A percentile compares a stretch with the other conserved stretches of the same genome.
These are phyloP conservation scores for Nothophoma quercina DNA, from an alignment of 2,329 filamentous ascomycete genomes.

Conservation along the genomic window DNA sequence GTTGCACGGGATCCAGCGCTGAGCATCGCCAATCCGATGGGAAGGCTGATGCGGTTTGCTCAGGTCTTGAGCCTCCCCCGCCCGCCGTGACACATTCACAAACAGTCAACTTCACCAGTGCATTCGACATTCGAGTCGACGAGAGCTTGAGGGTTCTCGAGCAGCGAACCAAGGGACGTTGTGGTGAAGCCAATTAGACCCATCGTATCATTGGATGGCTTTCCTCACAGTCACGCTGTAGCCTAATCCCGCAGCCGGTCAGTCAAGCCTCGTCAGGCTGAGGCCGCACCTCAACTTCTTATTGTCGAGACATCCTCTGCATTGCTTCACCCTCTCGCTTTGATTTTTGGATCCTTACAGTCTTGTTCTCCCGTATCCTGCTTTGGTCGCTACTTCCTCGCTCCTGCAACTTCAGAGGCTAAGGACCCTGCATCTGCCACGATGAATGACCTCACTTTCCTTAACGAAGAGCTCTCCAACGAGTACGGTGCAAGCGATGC, in stretches of 20 bases:
- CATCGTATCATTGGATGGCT: constrained; percentile 1
- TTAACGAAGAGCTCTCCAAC: constrained; percentile 17
- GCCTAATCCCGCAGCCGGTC: constrained; percentile 24
- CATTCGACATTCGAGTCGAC: neutral
- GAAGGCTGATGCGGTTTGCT: constrained; percentile 7
- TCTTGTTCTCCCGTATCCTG: neutral
- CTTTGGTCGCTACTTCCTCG: constrained; percentile 2
- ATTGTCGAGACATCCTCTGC: neutral
- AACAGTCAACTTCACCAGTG: neutral
- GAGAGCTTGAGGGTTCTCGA: neutral
- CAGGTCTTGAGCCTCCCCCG: constrained; percentile 18
- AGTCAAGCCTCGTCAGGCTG: constrained; percentile 21
- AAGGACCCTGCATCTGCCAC: constrained; percentile 11
- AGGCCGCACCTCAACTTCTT: constrained; percentile 6
- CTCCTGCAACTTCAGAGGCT: neutral
- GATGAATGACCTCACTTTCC: constrained; percentile 37
- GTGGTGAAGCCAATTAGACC: neutral
- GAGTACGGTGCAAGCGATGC: constrained; percentile 29
- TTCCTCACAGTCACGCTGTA: constrained; percentile 18
- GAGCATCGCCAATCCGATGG: constrained; percentile 17
- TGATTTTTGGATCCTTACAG: neutral
- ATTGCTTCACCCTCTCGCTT: neutral
- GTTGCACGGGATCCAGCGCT: constrained; percentile 15
- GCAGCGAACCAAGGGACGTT: no score
- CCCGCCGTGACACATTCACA: constrained; percentile 18